Evolutionary conservation across 306 rosid genomes (phyloP), one percentile per base, ranked within the genome.

Genomic region (Trifolium fragiferum): DNA sequence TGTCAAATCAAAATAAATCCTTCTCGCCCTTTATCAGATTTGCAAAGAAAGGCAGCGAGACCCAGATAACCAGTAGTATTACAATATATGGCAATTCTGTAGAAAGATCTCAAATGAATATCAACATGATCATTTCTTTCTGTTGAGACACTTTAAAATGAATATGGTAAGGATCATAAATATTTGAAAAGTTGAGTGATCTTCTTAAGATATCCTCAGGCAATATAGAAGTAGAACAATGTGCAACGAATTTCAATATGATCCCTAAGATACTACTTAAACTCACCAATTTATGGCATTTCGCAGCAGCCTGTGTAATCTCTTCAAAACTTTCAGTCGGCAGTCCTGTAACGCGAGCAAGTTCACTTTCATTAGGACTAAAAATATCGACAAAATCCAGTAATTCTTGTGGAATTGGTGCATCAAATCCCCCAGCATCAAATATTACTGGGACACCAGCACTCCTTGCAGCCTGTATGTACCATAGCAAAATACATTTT

Each of bases 351-450:
- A 91, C 68, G 35, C 95, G 94, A 83, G 70, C 66, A 68, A 94
- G 96, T 78, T 94, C 98, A 66, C 70, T 82, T 90, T 94, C 97
- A 82, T 94, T 94, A 9, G 98, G 97, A 74, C 96, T 91, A 25
- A 94, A 82, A 82, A 91, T 90, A 84, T 90, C 96, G 55, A 91
- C 86, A 74, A 46, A 83, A 63, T 55, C 77, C 70, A 94, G 72
- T 55, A 94, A 85, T 80, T 91, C 93, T 32, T 53, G 86, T 10
- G 98, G 90, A 65, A 94, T 63, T 49, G 90, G 90, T 10, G 91
- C 71, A 81, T 87, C 96, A 49, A 91, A 68, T 72, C 97, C 98
- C 44, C 98, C 96, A 2, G 96, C 97, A 78, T 94, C 98, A 82
- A 91, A 68, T 70, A 91, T 82, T 38, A 94, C 93, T 1, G 93